Conservation (phyloP, 2,329 filamentous ascomycete genomes). For the Sporothrix globosa region DNA sequence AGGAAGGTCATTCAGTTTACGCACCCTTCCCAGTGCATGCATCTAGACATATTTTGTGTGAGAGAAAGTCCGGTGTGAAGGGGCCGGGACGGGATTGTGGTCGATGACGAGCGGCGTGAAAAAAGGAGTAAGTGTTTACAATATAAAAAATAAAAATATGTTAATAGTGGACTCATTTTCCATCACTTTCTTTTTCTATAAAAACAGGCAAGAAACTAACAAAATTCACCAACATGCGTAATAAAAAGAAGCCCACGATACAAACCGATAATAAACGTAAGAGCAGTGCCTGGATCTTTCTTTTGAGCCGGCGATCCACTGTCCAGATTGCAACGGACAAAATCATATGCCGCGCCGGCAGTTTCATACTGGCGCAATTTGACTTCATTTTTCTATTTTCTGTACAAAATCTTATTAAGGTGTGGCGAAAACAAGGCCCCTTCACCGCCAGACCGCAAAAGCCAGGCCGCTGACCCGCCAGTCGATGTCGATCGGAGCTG, state of each 20-base stretch:
- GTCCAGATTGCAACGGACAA: not conserved
- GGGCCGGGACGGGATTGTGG: not conserved
- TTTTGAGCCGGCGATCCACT: not conserved
- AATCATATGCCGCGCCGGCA: not conserved
- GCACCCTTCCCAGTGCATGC: too few relatives aligned
- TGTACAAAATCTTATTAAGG: not conserved
- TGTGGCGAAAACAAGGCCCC: conserved; percentile 10
- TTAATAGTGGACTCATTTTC: too few relatives aligned
- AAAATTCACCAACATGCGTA: not conserved
- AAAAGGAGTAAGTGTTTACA: not conserved
- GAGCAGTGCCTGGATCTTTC: too few relatives aligned
- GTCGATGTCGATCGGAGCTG: conserved; percentile 20
- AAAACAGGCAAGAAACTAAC: not conserved
- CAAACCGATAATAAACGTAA: too few relatives aligned
- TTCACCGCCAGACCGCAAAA: conserved; percentile 20
- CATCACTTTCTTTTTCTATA: not conserved
- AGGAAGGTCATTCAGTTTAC: not conserved
- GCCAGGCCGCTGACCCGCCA: not conserved
- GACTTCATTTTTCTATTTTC: not conserved
- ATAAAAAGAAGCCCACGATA: too few relatives aligned
- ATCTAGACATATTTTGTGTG: not conserved
- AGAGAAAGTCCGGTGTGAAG: not conserved
- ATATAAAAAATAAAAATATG: not conserved
- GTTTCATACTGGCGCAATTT: not conserved
- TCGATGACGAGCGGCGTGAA: not conserved